Evolutionary conservation across 202 grass and related monocot species (phyloP).

Genomic region (Bolboschoenoplectus hybrid): DNA sequence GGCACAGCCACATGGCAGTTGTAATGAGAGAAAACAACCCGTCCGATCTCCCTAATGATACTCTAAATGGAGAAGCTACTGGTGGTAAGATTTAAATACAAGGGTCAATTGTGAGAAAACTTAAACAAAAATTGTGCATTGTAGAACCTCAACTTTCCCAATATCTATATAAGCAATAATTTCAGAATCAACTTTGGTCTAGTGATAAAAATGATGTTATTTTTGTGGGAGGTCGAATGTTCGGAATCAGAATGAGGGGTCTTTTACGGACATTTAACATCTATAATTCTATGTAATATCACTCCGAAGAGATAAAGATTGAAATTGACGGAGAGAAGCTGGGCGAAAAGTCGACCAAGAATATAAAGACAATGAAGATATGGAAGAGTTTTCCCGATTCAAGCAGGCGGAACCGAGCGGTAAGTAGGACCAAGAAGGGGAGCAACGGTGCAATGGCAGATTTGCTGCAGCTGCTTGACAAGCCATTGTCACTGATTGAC

Average conservation of each 20-base stretch:
- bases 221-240: too few species aligned
- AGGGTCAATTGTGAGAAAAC: not conserved
- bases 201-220: too few species aligned
- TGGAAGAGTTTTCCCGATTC: slow-evolving; percentile 71
- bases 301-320: slow-evolving; percentile 60
- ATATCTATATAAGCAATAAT: not conserved
- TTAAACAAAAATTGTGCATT: not conserved
- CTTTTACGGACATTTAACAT: not conserved
- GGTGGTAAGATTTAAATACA: slow-evolving; percentile 41
- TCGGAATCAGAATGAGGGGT: too few species aligned
- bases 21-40: slow-evolving; percentile 58
- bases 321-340: slow-evolving; percentile 55
- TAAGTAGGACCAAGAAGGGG: slow-evolving; percentile 56
- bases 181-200: too few species aligned
- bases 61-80: slow-evolving; percentile 41
- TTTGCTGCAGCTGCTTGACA: slow-evolving; percentile 65
- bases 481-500: slow-evolving; percentile 48
- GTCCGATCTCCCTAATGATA: slow-evolving; percentile 34
- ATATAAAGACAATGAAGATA: slow-evolving; percentile 39
- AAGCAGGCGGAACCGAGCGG: slow-evolving; percentile 41
- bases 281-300: not conserved
- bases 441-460: slow-evolving; percentile 46
- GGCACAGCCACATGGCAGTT: slow-evolving; percentile 87
- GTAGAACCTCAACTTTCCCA: not conserved
- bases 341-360: slow-evolving; percentile 51